Percentiles rank a stretch among this genome's conserved stretches.
Conservation (phyloP, 257 asterid species). For the Penstemon eatonii region DNA sequence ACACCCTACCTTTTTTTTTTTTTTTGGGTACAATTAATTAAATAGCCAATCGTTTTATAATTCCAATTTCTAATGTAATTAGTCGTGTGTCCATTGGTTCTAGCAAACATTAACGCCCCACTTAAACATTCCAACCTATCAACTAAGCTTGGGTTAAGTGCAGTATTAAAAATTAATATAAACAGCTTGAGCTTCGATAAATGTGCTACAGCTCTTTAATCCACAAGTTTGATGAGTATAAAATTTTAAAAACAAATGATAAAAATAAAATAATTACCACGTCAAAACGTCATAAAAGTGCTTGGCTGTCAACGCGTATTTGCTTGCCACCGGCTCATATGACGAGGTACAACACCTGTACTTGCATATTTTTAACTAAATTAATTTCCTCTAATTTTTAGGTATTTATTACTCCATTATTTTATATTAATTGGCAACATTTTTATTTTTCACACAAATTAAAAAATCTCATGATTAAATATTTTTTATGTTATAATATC, state of each 20-base stretch:
- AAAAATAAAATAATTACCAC: slow-evolving; percentile 24
- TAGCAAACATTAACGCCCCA: background rate
- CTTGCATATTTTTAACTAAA: slow-evolving; percentile 5
- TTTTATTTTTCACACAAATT: too few species aligned
- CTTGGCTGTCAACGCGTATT: slow-evolving; percentile 72
- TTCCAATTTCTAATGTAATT: background rate
- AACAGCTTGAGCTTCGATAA: slow-evolving; percentile 34
- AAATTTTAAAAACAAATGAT: background rate
- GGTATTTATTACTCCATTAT: too few species aligned
- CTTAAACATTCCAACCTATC: slow-evolving; percentile 38
- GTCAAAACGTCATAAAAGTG: slow-evolving; percentile 48
- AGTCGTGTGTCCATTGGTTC: background rate
- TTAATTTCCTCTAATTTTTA: too few species aligned
- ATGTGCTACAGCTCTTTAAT: slow-evolving; percentile 15
- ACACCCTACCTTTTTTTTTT: too few species aligned
- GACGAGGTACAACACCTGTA: slow-evolving; percentile 46
- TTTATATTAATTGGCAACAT: too few species aligned
- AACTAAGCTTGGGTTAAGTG: slow-evolving; percentile 33
- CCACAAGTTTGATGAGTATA: slow-evolving; percentile 22
- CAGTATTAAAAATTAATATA: slow-evolving; percentile 21
- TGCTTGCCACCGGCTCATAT: slow-evolving; percentile 43
- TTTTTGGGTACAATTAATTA: too few species aligned
- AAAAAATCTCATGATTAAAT: too few species aligned
- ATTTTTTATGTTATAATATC: too few species aligned
- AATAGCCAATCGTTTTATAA: background rate